A percentile compares a stretch with the other conserved stretches of the same genome.
These are phyloP conservation scores for Globisporangium irregulare DNA, from an alignment of 352 stramenopile species.

Conservation along the genomic window DNA sequence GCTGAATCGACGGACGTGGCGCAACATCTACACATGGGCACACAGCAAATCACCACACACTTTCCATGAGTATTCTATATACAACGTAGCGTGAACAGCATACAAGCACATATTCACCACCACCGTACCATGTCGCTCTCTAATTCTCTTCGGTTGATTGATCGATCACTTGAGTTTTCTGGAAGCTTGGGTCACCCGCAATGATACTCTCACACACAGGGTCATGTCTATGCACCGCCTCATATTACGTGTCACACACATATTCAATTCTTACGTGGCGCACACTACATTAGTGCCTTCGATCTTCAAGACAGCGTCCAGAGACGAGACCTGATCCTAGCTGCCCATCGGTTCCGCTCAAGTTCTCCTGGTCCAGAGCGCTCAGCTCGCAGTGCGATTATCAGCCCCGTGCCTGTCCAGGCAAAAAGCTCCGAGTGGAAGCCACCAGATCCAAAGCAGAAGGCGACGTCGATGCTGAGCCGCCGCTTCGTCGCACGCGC, in stretches of 20 bases:
- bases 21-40: slow-evolving; percentile 14
- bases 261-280: background rate
- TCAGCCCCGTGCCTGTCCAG: background rate
- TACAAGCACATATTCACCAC: background rate
- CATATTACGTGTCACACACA: background rate
- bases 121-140: background rate
- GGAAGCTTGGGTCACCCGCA: background rate
- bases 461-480: background rate
- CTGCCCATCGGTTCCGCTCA: background rate
- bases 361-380: background rate
- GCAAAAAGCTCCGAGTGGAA: background rate
- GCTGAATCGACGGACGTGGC: slow-evolving; percentile 53
- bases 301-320: background rate
- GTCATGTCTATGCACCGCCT: background rate
- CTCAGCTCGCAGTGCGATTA: background rate
- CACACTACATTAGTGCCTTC: background rate
- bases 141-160: background rate
- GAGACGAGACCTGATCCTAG: background rate
- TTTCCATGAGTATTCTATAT: background rate
- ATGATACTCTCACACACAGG: background rate
- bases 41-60: background rate
- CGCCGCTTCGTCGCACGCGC: slow-evolving; percentile 4
- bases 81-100: background rate
- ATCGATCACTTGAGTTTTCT: background rate
- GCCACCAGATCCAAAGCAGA: slow-evolving; percentile 2